phyloP scores from a whole-genome alignment of 805 yeast species.

The Pichia rugopelliculosa region DNA sequence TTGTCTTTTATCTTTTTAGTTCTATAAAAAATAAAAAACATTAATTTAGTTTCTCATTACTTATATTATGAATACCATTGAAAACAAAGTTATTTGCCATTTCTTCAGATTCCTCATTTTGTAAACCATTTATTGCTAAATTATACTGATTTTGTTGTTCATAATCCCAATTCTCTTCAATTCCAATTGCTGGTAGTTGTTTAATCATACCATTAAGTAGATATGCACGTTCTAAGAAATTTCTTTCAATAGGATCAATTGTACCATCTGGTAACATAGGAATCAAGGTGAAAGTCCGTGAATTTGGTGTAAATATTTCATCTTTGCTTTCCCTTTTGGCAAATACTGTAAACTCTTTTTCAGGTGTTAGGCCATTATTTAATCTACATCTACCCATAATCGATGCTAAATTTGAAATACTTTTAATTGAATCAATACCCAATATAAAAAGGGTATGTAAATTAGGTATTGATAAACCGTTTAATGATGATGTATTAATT shows the following conservation, averaged over 20 bases:
- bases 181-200: slow-evolving; percentile 19
- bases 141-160: slow-evolving; percentile 7
- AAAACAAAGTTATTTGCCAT: neutral
- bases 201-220: slow-evolving; percentile 22
- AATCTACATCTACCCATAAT: slow-evolving; percentile 25
- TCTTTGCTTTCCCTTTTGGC: neutral
- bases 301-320: slow-evolving; percentile 7
- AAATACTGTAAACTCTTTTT: slow-evolving; percentile 13
- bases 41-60: neutral
- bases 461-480: slow-evolving; percentile 24
- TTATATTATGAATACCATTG: neutral
- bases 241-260: slow-evolving; percentile 23
- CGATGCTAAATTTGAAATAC: slow-evolving; percentile 15
- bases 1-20: neutral
- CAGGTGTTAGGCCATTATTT: slow-evolving; percentile 15
- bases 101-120: neutral
- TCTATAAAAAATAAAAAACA: neutral
- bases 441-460: slow-evolving; percentile 23
- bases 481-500: slow-evolving; percentile 18
- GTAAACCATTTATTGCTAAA: slow-evolving; percentile 10
- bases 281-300: slow-evolving; percentile 17
- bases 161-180: slow-evolving; percentile 16
- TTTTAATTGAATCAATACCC: slow-evolving; percentile 28
- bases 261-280: slow-evolving; percentile 18
- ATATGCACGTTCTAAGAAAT: slow-evolving; percentile 25